Base-by-base conservation (phyloP, 495 filamentous ascomycete genomes). In the Evansstolkia leycettana region DNA sequence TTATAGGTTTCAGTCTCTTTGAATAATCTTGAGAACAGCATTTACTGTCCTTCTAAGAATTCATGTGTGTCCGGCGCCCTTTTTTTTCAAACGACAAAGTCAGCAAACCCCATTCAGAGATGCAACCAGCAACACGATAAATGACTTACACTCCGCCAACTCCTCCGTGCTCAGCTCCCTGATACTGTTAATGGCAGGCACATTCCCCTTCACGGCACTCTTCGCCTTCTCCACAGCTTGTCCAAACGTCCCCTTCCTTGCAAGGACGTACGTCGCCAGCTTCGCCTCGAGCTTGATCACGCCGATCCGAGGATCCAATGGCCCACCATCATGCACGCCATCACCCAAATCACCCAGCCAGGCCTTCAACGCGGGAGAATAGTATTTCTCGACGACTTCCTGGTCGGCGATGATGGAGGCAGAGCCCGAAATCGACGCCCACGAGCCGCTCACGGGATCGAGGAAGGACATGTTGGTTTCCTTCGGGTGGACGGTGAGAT, bases 291-390 rank as follows among this genome's bases (percentile, higher is more conserved):
- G 51, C 47, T 58, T 62, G 27, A 73, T 70, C 17, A 70, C 58
- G 5, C 60, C 64, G 44, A 94, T 83, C 7, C 88, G 65, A 7
- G 88, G 88, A 48, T 94, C 88, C 3, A 80, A 67, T 7, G 77
- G 75, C 1, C 79, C 72, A 8, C 89, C 88, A 41, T 94, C 81
- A 47, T 94, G 88, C 27, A 72, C 73, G 2, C 85, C 87, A 42
- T 94, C 88, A 10, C 82, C 87, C 9, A 96, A 67, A 45, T 96
- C 88, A 14, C 88, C 89, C 14, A 96, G 48, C 88, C 88, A 94
- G 0, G 84, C 80, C 53, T 84, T 86, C 36, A 96, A 65, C 5
- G 62, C 50, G 1, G 76, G 70, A 31, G 72, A 77, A 55, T 94
- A 94, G 55, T 87, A 78, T 57, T 88, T 82, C 45, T 74, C 61